A percentile compares a stretch with the other conserved stretches of the same genome.
These are phyloP conservation scores for Blastocrithidia nonstop DNA, from an alignment of 208 protist genomes.

Conservation along the genomic window DNA sequence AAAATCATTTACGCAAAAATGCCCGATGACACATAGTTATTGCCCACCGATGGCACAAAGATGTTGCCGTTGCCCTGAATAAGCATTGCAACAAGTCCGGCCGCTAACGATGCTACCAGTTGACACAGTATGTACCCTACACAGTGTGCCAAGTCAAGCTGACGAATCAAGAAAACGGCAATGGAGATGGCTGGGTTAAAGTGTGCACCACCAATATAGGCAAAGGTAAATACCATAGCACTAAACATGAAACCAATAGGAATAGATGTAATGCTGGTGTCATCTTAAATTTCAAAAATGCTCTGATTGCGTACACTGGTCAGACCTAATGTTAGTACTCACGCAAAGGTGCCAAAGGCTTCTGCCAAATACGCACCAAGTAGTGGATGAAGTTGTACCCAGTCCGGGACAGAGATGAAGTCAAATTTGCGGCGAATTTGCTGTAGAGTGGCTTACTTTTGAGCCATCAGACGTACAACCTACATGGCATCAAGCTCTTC, in stretches of 20 bases:
- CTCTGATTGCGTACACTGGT: slow-evolving; percentile 53
- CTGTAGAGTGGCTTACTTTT: slow-evolving; percentile 46
- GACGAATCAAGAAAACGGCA: slow-evolving; percentile 44
- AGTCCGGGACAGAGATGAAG: slow-evolving; percentile 60
- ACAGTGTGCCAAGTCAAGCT: slow-evolving; percentile 28
- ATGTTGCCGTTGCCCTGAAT: slow-evolving; percentile 53
- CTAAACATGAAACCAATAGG: slow-evolving; percentile 77
- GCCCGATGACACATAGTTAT: slow-evolving; percentile 39
- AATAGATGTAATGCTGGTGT: slow-evolving; percentile 54
- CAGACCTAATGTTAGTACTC: slow-evolving; percentile 46
- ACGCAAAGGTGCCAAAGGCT: slow-evolving; percentile 66
- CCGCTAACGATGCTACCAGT: slow-evolving; percentile 31
- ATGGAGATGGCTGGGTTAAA: slow-evolving; percentile 77
- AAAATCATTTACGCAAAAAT: slow-evolving; percentile 74
- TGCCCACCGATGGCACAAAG: slow-evolving; percentile 44
- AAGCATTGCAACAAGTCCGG: slow-evolving; percentile 58
- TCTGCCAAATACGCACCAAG: slow-evolving; percentile 70
- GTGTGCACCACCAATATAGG: slow-evolving; percentile 66
- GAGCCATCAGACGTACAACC: slow-evolving; percentile 44
- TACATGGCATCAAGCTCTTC: slow-evolving; percentile 44
- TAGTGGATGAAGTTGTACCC: slow-evolving; percentile 67
- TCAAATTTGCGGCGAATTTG: slow-evolving; percentile 37
- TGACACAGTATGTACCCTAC: slow-evolving; percentile 57
- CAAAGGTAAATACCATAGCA: slow-evolving; percentile 68
- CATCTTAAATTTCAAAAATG: slow-evolving; percentile 31